These are phyloP conservation scores for Termitomyces heimii DNA, from an alignment of 768 basidiomycete species.

Conservation along the genomic window DNA sequence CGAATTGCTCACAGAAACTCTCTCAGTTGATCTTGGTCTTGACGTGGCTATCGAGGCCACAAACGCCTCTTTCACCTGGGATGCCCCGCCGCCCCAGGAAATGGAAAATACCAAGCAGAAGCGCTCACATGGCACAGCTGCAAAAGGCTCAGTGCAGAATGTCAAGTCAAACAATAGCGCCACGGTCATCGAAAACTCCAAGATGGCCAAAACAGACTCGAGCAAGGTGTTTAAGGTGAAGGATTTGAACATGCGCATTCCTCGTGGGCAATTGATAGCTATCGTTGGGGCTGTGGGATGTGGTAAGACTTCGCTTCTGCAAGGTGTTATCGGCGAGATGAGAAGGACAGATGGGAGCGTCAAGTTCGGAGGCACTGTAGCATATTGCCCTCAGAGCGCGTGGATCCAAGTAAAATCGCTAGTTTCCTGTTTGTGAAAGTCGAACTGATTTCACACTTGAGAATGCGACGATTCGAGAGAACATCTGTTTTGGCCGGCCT, in stretches of 20 bases:
- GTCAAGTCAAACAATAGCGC: conserved; percentile 24
- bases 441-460: conserved; percentile 16
- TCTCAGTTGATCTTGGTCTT: conserved; percentile 46
- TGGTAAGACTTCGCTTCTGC: conserved; percentile 65
- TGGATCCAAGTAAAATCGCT: conserved; percentile 72
- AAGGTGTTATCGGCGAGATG: conserved; percentile 84
- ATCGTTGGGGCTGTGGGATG: conserved; percentile 81
- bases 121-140: neutral
- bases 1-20: conserved; percentile 61
- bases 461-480: conserved; percentile 85
- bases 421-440: neutral
- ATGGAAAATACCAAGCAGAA: conserved; percentile 26
- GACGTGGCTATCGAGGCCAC: conserved; percentile 63
- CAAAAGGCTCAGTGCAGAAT: conserved; percentile 14
- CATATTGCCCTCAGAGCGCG: conserved; percentile 81
- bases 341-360: conserved; percentile 58
- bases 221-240: conserved; percentile 55
- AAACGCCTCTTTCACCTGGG: conserved; percentile 82
- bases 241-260: conserved; percentile 61
- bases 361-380: conserved; percentile 68
- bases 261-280: conserved; percentile 73
- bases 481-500: conserved; percentile 81
- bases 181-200: conserved; percentile 12
- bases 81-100: conserved; percentile 56
- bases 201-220: conserved; percentile 23